These are phyloP conservation scores for Scheffersomyces stipitis DNA, from an alignment of 805 yeast species.

Conservation along the genomic window DNA sequence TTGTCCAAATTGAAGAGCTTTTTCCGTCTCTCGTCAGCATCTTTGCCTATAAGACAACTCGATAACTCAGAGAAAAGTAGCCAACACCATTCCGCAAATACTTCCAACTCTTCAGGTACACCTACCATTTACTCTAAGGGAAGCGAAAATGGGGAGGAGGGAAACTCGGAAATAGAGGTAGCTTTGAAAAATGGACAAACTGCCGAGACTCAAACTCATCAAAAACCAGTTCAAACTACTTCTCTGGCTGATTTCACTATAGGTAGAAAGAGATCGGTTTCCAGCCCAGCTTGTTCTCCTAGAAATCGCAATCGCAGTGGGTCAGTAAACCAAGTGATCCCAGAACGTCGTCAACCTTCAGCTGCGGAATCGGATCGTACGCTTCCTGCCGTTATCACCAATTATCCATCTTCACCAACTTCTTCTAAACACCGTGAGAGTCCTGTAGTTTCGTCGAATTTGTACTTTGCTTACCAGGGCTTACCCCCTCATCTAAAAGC, in stretches of 20 bases:
- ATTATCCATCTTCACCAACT: slow-evolving; percentile 1
- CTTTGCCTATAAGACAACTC: neutral
- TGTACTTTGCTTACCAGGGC: slow-evolving; percentile 60
- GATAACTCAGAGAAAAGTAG: neutral
- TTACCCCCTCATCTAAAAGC: slow-evolving; percentile 50
- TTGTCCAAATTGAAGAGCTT: slow-evolving; percentile 28
- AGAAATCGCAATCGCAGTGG: slow-evolving; percentile 7
- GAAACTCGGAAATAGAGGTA: neutral
- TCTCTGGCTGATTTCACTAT: neutral
- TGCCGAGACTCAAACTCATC: neutral
- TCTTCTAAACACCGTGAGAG: slow-evolving; percentile 10
- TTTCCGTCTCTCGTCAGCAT: slow-evolving; percentile 20
- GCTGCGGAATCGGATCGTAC: neutral
- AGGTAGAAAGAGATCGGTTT: slow-evolving; percentile 17
- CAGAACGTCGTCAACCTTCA: neutral
- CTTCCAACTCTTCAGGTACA: slow-evolving; percentile 7
- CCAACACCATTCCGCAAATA: neutral
- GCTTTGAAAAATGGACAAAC: neutral
- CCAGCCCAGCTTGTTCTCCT: slow-evolving; percentile 26
- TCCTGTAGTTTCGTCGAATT: slow-evolving; percentile 37
- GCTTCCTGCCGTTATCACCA: slow-evolving; percentile 12
- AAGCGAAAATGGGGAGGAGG: neutral
- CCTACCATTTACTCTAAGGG: slow-evolving; percentile 2
- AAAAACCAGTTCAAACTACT: no score
- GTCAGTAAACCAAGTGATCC: neutral